Percentiles rank a stretch among this genome's conserved stretches.
phyloP scores from a whole-genome alignment of 176 grass and related monocot genomes.

The Dactylis glomerata region DNA sequence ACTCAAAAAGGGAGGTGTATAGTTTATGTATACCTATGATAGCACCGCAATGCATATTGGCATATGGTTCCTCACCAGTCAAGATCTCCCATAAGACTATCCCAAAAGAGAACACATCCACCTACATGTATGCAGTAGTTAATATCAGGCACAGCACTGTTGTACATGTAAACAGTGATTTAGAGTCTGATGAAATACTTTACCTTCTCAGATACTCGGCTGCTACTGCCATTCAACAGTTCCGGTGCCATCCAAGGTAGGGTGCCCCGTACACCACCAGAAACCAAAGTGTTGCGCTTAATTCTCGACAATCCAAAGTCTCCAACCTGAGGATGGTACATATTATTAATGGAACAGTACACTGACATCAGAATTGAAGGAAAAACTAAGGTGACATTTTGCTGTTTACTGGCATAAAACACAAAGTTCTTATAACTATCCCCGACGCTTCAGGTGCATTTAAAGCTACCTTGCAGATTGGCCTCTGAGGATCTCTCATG shows the following conservation, averaged over 20 bases:
- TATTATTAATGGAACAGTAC: slow-evolving; percentile 14
- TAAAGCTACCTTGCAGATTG: slow-evolving; percentile 94
- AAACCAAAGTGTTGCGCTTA: slow-evolving; percentile 95
- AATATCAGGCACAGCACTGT: not conserved
- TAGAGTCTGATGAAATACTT: slow-evolving; percentile 12
- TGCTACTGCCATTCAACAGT: slow-evolving; percentile 92
- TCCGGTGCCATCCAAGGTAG: slow-evolving; percentile 99
- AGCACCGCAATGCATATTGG: slow-evolving; percentile 89
- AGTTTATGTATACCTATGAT: slow-evolving; percentile 71
- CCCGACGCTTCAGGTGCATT: not conserved
- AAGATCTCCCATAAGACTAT: slow-evolving; percentile 97
- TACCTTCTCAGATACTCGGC: slow-evolving; percentile 87
- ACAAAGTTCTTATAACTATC: not conserved
- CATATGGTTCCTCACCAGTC: slow-evolving; percentile 87
- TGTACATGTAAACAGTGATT: slow-evolving; percentile 1
- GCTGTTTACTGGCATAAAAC: slow-evolving; percentile 18
- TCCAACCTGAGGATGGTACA: slow-evolving; percentile 62
- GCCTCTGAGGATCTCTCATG: slow-evolving; percentile 84
- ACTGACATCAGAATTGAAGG: not conserved
- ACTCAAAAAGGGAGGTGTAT: not conserved
- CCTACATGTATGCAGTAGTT: slow-evolving; percentile 32
- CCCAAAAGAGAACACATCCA: slow-evolving; percentile 96
- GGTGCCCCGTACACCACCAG: slow-evolving; percentile 94
- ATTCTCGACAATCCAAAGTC: slow-evolving; percentile 99
- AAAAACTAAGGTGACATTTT: not conserved